phyloP scores from a whole-genome alignment of 371 early-diverging fungal species.

The Aphelidium insulamus region DNA sequence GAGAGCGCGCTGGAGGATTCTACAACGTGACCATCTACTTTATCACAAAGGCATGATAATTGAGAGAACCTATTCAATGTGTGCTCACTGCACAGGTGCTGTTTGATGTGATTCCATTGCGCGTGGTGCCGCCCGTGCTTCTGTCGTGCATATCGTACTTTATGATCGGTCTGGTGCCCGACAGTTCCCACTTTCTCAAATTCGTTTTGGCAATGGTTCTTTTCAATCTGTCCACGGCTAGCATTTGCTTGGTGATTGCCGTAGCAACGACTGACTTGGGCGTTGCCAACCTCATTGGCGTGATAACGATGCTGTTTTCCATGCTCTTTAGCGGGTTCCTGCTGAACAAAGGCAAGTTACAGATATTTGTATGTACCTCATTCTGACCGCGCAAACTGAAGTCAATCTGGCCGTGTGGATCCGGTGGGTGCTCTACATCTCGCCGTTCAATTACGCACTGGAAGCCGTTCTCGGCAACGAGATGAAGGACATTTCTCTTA shows the following conservation, averaged over 20 bases:
- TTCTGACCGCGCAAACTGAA: constrained; percentile 1
- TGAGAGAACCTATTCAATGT: neutral
- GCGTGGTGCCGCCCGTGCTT: constrained; percentile 59
- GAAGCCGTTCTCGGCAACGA: constrained; percentile 78
- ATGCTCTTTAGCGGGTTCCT: constrained; percentile 79
- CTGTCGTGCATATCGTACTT: constrained; percentile 60
- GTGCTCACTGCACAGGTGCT: constrained; percentile 16
- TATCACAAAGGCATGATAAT: constrained; percentile 26
- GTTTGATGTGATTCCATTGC: constrained; percentile 57
- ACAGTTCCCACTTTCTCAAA: constrained; percentile 36
- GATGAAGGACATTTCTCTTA: constrained; percentile 42
- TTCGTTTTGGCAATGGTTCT: constrained; percentile 64
- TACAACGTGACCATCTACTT: constrained; percentile 57
- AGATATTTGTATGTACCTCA: constrained; percentile 11
- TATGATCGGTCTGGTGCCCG: constrained; percentile 64
- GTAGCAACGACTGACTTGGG: constrained; percentile 47
- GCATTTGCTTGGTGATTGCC: constrained; percentile 53
- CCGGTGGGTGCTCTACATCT: constrained; percentile 50
- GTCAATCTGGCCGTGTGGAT: constrained; percentile 24
- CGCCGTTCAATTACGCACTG: constrained; percentile 69
- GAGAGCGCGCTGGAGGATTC: constrained; percentile 67
- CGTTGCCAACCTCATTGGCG: constrained; percentile 50
- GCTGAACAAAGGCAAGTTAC: constrained; percentile 38
- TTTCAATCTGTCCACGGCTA: constrained; percentile 62
- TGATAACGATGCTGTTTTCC: constrained; percentile 59